Evolutionary conservation across 495 filamentous ascomycete genomes (phyloP), one percentile per base, ranked within the genome.

Genomic region (Parmelia sp.): DNA sequence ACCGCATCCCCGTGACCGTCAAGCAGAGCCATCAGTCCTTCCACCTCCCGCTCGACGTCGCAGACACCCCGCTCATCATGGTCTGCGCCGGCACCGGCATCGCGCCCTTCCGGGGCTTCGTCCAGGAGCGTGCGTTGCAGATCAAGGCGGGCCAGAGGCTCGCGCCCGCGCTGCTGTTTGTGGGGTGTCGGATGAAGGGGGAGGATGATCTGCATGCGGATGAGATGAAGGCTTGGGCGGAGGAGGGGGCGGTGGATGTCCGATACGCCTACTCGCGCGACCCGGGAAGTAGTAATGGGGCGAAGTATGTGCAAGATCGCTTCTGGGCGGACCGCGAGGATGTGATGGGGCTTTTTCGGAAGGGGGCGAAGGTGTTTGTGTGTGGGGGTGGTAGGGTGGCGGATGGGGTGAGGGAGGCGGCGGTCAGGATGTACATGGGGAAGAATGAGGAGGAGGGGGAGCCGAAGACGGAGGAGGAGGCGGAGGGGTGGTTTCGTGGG

Each of bases 91-190:
- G 72, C 36, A 86, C 57, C 68, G 83, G 88, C 0, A 71, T 90
- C 14, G 87, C 87, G 0, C 88, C 88, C 0, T 89, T 90, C 79
- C 80, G 86, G 0, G 87, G 85, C 9, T 90, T 90, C 70, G 65
- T 88, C 15, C 83, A 90, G 72, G 86, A 91, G 64, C 84, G 88
- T 14, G 84, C 82, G 0, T 78, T 78, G 40, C 79, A 79, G 69
- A 76, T 85, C 29, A 76, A 74, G 21, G 79, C 78, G 0, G 83
- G 83, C 1, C 74, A 78, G 21, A 74, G 73, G 29, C 75, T 88
- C 0, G 86, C 82, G 0, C 80, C 76, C 4, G 86, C 86, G 0
- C 51, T 89, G 15, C 74, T 91, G 3, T 89, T 88, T 70, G 74
- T 86, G 47, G 88, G 88, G 2, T 89, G 86, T 68, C 80, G 83